Base-by-base conservation (phyloP, 441 rosid genomes). In the Euphorbia corollata region DNA sequence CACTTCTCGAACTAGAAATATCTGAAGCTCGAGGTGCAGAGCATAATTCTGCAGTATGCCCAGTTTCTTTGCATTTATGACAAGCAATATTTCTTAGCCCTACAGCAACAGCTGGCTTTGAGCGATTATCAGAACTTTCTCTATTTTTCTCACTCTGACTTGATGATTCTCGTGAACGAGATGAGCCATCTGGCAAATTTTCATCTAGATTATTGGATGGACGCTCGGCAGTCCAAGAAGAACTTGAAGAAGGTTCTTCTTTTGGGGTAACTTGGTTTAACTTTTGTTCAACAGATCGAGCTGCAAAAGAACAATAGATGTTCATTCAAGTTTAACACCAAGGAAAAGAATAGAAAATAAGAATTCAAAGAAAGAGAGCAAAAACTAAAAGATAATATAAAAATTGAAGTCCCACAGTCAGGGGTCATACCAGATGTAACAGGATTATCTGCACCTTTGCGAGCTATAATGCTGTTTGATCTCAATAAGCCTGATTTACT, bases 211-310 rank as follows among this genome's bases (percentile, higher is more conserved):
- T 78, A 80, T 69, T 71, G 30, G 79, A 66, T 30, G 66, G 80
- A 68, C 75, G 84, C 73, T 87, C 93, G 50, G 77, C 81, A 30
- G 83, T 73, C 81, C 82, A 68, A 16, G 88, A 84, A 62, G 86
- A 83, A 75, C 87, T 71, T 56, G 88, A 82, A 41, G 80, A 75
- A 11, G 81, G 84, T 71, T 90, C 95, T 67, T 88, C 95, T 81
- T 82, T 89, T 15, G 77, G 76, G 73, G 73, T 78, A 55, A 80
- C 71, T 71, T 82, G 83, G 75, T 75, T 80, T 51, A 72, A 64
- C 78, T 75, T 86, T 69, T 84, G 83, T 71, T 84, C 93, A 59
- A 72, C 71, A 32, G 79, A 72, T 63, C 87, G 89, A 68, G 65
- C 90, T 87, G 80, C 78, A 78, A 10, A 15, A 57, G 39, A 69